Evolutionary conservation across 75 land plant genomes (phyloP).

Genomic region (Adiantum capillusveneris): DNA sequence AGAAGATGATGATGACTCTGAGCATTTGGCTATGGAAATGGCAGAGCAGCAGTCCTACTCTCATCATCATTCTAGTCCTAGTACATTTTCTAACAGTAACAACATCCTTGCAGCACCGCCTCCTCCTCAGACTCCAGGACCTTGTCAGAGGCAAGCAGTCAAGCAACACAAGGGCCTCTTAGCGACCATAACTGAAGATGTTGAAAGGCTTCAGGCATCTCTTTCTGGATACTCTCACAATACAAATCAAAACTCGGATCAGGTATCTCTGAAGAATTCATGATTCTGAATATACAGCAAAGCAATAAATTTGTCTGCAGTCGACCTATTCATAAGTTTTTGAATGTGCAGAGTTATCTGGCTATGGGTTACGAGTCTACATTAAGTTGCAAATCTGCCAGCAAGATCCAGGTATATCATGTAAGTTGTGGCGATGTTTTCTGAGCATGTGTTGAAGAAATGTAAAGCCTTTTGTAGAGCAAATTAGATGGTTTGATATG

Average conservation of each 20-base stretch:
- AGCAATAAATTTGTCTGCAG: too few species aligned
- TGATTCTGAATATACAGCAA: not conserved
- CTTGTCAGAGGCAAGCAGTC: not conserved
- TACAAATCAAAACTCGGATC: not conserved
- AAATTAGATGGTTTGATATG: too few species aligned
- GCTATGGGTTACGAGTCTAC: too few species aligned
- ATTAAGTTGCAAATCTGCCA: too few species aligned
- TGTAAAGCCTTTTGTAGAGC: too few species aligned
- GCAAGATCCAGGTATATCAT: too few species aligned
- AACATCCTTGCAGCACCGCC: not conserved
- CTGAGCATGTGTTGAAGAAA: too few species aligned
- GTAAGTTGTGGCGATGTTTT: too few species aligned
- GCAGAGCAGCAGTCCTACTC: not conserved
- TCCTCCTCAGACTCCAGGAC: not conserved
- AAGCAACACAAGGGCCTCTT: slow-evolving; percentile 1
- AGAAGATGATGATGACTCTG: not conserved
- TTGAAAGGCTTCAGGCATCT: not conserved
- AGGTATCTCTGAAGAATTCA: not conserved
- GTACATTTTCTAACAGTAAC: too few species aligned
- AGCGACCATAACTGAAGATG: not conserved
- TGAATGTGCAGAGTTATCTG: too few species aligned
- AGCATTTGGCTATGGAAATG: not conserved
- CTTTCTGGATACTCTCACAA: not conserved
- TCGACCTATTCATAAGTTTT: too few species aligned
- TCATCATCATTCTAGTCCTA: too few species aligned